phyloP scores from a whole-genome alignment of 495 filamentous ascomycete genomes.

The Cercophora sp. region DNA sequence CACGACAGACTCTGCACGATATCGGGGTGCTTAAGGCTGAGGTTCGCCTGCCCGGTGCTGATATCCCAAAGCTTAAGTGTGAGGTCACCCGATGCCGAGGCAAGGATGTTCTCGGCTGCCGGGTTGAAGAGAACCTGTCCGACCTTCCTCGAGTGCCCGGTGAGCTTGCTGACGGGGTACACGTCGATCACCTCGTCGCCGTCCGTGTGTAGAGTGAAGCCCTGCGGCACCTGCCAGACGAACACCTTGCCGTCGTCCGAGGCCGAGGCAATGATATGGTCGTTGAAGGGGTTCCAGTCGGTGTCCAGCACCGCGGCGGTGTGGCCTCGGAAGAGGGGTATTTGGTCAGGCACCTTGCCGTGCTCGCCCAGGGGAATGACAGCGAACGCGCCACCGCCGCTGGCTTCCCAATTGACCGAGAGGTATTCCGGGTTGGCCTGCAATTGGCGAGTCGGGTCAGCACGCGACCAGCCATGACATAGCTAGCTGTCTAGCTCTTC shows the following conservation, averaged over 20 bases:
- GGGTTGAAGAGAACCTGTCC: slow-evolving; percentile 98
- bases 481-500: too few relatives aligned
- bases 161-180: slow-evolving; percentile 71
- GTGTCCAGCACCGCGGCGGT: slow-evolving; percentile 94
- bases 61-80: slow-evolving; percentile 97
- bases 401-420: slow-evolving; percentile 96
- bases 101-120: slow-evolving; percentile 90
- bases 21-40: slow-evolving; percentile 78
- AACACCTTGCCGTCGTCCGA: slow-evolving; percentile 97
- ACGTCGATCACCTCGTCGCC: slow-evolving; percentile 80
- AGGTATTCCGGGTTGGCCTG: slow-evolving; percentile 94
- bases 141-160: slow-evolving; percentile 80
- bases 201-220: slow-evolving; percentile 78
- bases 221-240: slow-evolving; percentile 90
- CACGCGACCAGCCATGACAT: slow-evolving; percentile 10
- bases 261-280: slow-evolving; percentile 84
- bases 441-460: slow-evolving; percentile 21
- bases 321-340: slow-evolving; percentile 93
- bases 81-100: slow-evolving; percentile 90
- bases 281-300: slow-evolving; percentile 97
- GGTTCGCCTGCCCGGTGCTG: slow-evolving; percentile 63
- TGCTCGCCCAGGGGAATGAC: slow-evolving; percentile 88
- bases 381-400: slow-evolving; percentile 94
- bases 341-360: slow-evolving; percentile 84
- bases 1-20: slow-evolving; percentile 94